Evolutionary conservation across 805 yeast genomes (phyloP).

Genomic region (Ogataea minuta): DNA sequence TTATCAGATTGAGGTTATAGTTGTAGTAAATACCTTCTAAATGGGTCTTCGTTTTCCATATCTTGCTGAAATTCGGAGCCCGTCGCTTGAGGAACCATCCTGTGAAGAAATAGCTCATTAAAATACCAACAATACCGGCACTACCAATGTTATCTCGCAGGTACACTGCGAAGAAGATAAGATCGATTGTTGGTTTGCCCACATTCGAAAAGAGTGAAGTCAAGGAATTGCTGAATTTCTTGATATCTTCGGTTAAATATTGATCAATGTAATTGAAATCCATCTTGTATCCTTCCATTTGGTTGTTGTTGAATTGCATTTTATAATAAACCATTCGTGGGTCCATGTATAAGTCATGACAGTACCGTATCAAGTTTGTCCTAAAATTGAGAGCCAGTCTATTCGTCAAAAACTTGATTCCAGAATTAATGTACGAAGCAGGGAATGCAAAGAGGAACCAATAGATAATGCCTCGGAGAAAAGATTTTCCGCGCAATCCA

Average conservation of each 20-base stretch:
- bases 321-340: constrained; percentile 80
- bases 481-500: constrained; percentile 72
- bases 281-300: constrained; percentile 32
- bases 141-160: constrained; percentile 83
- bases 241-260: constrained; percentile 81
- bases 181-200: constrained; percentile 89
- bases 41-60: constrained; percentile 69
- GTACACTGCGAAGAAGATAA: constrained; percentile 79
- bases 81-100: constrained; percentile 68
- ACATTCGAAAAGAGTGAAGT: constrained; percentile 82
- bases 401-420: constrained; percentile 76
- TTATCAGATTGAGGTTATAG: constrained; percentile 79
- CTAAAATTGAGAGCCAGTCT: constrained; percentile 80
- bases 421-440: constrained; percentile 88
- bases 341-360: constrained; percentile 88
- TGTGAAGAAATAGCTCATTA: constrained; percentile 74
- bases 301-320: constrained; percentile 55
- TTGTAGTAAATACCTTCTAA: constrained; percentile 89
- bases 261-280: constrained; percentile 71
- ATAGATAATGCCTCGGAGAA: constrained; percentile 71
- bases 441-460: constrained; percentile 93
- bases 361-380: constrained; percentile 76
- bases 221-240: constrained; percentile 75
- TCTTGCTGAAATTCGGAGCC: constrained; percentile 82
- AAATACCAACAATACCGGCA: constrained; percentile 79